Evolutionary conservation across 345 rosid genomes (phyloP), one percentile per base, ranked within the genome.

Genomic region (Citrus maxima): DNA sequence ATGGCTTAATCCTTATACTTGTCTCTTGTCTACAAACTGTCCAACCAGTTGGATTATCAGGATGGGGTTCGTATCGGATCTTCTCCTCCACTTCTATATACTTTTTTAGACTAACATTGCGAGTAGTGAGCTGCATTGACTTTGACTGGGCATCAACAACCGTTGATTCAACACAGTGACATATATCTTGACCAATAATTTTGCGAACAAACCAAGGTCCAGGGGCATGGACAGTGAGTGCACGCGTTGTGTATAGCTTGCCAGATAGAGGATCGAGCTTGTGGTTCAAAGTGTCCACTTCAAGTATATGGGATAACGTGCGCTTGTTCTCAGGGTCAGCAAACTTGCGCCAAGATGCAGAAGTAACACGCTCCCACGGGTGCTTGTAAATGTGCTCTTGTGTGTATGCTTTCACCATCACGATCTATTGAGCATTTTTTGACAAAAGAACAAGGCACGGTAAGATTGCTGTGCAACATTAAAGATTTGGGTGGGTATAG

Each of bases 271-370:
- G 25, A 25, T 95, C 99, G 9, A 90, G 89, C 84, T 82, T 93
- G 5, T 67, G 87, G 87, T 86, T 91, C 89, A 94, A 85, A 12
- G 98, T 94, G 81, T 96, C 97, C 73, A 93, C 97, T 77, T 93
- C 97, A 35, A 90, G 95, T 69, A 96, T 82, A 59, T 94, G 98
- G 6, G 95, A 91, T 32, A 91, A 83, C 22, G 90, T 89, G 3
- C 90, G 95, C 83, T 94, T 96, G 88, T 94, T 94, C 86, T 94
- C 98, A 6, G 97, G 93, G 72, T 96, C 97, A 18, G 97, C 82
- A 82, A 90, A 96, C 86, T 94, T 96, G 84, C 99, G 97, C 98
- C 99, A 96, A 21, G 98, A 94, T 34, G 97, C 99, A 55, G 99
- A 91, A 73, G 97, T 92, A 35, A 96, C 99, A 46, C 95, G 87